Conservation (phyloP, 257 asterid species). For the Fraxinus pennsylvanica region DNA sequence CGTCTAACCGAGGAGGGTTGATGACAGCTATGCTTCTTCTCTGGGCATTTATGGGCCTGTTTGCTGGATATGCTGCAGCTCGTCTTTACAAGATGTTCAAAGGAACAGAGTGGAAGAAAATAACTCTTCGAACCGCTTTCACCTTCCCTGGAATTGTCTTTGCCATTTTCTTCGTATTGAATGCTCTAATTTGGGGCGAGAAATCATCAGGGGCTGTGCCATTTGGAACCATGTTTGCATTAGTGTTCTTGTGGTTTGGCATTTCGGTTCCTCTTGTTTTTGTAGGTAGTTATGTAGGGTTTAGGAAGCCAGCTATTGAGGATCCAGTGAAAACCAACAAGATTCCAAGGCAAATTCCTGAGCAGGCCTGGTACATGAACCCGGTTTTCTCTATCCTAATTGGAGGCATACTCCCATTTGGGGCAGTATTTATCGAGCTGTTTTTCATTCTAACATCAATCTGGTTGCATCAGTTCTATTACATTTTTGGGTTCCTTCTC, state of each 20-base stretch:
- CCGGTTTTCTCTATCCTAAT: slow-evolving; percentile 10
- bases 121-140: slow-evolving; percentile 24
- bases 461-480: slow-evolving; percentile 28
- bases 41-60: slow-evolving; percentile 26
- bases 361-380: slow-evolving; percentile 18
- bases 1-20: slow-evolving; percentile 28
- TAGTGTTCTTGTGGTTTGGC: slow-evolving; percentile 21
- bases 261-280: slow-evolving; percentile 37
- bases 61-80: slow-evolving; percentile 24
- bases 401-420: slow-evolving; percentile 19
- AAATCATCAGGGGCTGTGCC: slow-evolving; percentile 55
- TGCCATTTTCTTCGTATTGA: slow-evolving; percentile 20
- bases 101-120: slow-evolving; percentile 28
- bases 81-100: slow-evolving; percentile 27
- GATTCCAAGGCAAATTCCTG: slow-evolving; percentile 22
- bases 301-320: slow-evolving; percentile 32
- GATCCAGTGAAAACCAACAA: slow-evolving; percentile 83
- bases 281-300: slow-evolving; percentile 54
- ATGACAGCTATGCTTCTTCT: slow-evolving; percentile 28
- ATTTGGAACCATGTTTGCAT: slow-evolving; percentile 22
- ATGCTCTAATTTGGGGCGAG: slow-evolving; percentile 27
- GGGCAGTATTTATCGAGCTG: slow-evolving; percentile 9
- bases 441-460: slow-evolving; percentile 23
- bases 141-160: slow-evolving; percentile 24
- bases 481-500: slow-evolving; percentile 28